These are phyloP conservation scores for Kluyveromyces sp. DNA, from an alignment of 1,139 yeast species.

Conservation along the genomic window DNA sequence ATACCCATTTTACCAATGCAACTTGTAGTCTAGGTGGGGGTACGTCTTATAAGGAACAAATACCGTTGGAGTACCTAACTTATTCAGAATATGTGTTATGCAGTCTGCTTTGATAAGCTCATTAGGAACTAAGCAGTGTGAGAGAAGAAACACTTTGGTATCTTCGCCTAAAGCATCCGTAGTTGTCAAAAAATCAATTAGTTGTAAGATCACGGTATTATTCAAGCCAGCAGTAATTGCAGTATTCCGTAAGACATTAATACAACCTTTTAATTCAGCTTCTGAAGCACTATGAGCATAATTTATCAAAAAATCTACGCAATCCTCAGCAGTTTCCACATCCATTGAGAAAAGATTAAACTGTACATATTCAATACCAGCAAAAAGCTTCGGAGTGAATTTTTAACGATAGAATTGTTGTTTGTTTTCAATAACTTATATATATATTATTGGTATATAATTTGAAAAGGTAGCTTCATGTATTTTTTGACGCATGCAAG, in stretches of 20 bases:
- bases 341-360: too few species aligned
- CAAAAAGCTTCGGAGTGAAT: too few species aligned
- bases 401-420: too few species aligned
- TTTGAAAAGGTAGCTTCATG: neutral
- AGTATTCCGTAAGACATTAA: constrained; percentile 14
- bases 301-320: too few species aligned
- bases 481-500: neutral
- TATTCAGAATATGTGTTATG: constrained; percentile 25
- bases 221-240: constrained; percentile 2
- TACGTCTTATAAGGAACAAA: constrained; percentile 12
- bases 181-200: constrained; percentile 17
- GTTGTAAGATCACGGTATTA: constrained; percentile 10
- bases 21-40: constrained; percentile 25
- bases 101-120: constrained; percentile 23
- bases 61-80: constrained; percentile 27
- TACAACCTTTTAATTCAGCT: neutral
- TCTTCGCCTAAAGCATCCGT: constrained; percentile 14
- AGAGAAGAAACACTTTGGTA: constrained; percentile 24
- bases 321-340: too few species aligned
- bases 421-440: too few species aligned
- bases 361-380: too few species aligned
- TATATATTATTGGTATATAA: neutral
- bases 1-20: constrained; percentile 35
- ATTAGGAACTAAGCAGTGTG: constrained; percentile 29
- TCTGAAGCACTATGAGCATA: neutral